phyloP scores from a whole-genome alignment of 257 asterid genomes.

The Handroanthus guayacan region DNA sequence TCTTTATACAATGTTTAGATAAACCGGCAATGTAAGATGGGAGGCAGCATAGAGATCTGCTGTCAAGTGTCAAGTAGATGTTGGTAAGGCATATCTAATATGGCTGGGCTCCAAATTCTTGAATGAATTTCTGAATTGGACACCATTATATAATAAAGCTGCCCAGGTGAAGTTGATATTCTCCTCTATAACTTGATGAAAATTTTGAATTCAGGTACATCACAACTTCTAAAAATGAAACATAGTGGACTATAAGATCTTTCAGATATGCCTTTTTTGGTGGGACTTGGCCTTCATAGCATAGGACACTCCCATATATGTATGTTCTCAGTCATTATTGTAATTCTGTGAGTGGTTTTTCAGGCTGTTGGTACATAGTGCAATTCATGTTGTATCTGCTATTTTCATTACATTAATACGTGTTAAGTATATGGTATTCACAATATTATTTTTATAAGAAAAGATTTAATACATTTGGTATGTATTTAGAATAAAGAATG shows the following conservation, averaged over 20 bases:
- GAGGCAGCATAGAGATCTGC: conserved; percentile 15
- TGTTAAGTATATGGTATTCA: no score
- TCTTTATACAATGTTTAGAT: no score
- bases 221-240: no score
- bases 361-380: neutral
- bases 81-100: no score
- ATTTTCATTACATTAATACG: no score
- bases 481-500: no score
- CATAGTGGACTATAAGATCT: neutral
- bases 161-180: neutral
- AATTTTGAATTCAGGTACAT: neutral
- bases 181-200: conserved; percentile 8
- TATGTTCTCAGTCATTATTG: neutral
- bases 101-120: conserved; percentile 8
- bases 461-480: no score
- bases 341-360: neutral
- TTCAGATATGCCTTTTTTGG: conserved; percentile 7
- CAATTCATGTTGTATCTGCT: neutral
- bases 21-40: conserved; percentile 23
- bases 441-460: no score
- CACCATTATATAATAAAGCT: conserved; percentile 7
- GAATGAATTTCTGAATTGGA: conserved; percentile 30
- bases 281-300: conserved; percentile 9
- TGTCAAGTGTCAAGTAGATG: conserved; percentile 5
- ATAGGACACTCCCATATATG: neutral